These are phyloP conservation scores for Erysimum cheiri DNA, from an alignment of 441 rosid species.

Conservation along the genomic window DNA sequence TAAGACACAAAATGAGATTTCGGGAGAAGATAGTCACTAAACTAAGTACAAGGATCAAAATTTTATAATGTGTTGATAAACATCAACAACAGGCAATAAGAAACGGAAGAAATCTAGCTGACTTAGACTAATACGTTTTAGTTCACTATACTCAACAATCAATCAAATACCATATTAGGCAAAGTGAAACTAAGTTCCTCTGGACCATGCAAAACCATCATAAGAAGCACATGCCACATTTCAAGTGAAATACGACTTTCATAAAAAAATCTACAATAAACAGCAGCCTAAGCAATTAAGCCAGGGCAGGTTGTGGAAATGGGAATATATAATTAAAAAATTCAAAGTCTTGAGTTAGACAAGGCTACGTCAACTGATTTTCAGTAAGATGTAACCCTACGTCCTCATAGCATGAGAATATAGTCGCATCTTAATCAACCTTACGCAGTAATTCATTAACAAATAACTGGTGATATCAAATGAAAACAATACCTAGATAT, in stretches of 20 bases:
- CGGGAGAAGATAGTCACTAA: not conserved
- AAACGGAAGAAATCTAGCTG: not conserved
- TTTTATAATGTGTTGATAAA: not conserved
- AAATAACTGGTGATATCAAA: constrained; percentile 5
- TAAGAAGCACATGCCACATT: not conserved
- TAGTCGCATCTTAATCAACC: not conserved
- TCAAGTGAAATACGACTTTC: constrained; percentile 1
- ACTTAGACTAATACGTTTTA: not conserved
- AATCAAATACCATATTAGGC: not conserved
- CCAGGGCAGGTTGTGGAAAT: constrained; percentile 13
- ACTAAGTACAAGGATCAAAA: not conserved
- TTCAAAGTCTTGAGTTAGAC: constrained; percentile 13
- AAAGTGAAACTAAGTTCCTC: not conserved
- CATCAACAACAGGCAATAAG: not conserved
- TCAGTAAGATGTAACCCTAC: constrained; percentile 10
- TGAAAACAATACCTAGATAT: constrained; percentile 76
- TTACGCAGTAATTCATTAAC: not conserved
- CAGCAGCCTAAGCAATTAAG: constrained; percentile 17
- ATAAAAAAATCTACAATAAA: constrained; percentile 5
- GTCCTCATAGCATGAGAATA: constrained; percentile 2
- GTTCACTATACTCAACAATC: too few relatives aligned
- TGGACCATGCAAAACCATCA: not conserved
- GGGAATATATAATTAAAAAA: not conserved
- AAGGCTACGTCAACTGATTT: constrained; percentile 14
- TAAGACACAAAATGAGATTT: not conserved